Evolutionary conservation across 345 rosid species (phyloP), one percentile per base, ranked within the genome.

Genomic region (Ceriops decandra): DNA sequence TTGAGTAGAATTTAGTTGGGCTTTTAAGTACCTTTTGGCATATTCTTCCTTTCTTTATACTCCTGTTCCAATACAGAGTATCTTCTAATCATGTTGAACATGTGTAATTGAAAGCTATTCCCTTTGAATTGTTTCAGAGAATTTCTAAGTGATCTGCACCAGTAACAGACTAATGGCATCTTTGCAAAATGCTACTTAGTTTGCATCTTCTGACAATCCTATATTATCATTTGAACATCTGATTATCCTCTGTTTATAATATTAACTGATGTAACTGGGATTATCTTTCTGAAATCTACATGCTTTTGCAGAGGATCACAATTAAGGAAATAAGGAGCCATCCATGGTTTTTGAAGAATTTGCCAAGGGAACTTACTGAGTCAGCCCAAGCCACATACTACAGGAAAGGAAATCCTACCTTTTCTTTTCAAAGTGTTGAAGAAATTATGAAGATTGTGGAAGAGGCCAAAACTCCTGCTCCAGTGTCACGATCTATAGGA

Each of bases 401-500:
- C 69, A 63, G 66, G 70, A 68, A 59, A 63, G 80, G 68, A 30
- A 69, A 75, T 28, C 66, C 70, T 22, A 42, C 72, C 33, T 53
- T 67, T 33, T 69, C 78, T 38, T 63, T 73, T 26, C 85, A 82
- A 74, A 71, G 72, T 9, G 66, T 56, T 11, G 82, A 82, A 52
- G 80, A 78, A 63, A 76, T 82, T 51, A 70, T 76, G 85, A 76
- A 73, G 51, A 82, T 82, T 19, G 78, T 82, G 64, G 78, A 82
- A 58, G 85, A 78, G 72, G 85, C 85, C 30, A 82, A 53, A 62
- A 58, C 16, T 20, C 70, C 74, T 58, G 85, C 92, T 46, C 85
- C 82, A 2, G 84, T 77, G 8, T 79, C 91, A 4, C 77, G 83
- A 51, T 85, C 88, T 24, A 76, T 86, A 11, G 86, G 88, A 78